phyloP scores from a whole-genome alignment of 1,284 basidiomycete species.

The Ustilago tritici region DNA sequence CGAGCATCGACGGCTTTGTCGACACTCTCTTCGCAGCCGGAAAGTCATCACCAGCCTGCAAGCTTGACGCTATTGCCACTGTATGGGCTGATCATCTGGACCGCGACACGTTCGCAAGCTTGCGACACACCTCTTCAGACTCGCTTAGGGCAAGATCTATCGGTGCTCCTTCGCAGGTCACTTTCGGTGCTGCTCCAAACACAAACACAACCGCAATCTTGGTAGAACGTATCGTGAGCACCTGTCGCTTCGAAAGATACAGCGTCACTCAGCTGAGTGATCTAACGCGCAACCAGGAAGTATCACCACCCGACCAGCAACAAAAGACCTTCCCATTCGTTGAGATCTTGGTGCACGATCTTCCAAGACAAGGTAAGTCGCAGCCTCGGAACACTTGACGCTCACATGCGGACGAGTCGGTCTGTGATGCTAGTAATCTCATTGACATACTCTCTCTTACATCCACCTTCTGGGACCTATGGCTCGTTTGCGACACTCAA shows the following conservation, averaged over 20 bases:
- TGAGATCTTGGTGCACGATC: neutral
- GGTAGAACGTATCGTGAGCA: neutral
- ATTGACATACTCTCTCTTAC: neutral
- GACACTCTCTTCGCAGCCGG: slow-evolving; percentile 27
- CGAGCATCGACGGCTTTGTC: slow-evolving; percentile 21
- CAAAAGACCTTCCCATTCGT: neutral
- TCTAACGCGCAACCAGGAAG: neutral
- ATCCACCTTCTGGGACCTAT: neutral
- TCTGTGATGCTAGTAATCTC: neutral
- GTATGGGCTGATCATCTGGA: slow-evolving; percentile 31
- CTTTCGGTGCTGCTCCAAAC: slow-evolving; percentile 28
- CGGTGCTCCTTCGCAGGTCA: slow-evolving; percentile 46
- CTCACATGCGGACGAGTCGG: neutral
- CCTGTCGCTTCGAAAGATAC: neutral
- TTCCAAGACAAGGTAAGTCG: slow-evolving; percentile 1
- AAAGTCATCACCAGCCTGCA: slow-evolving; percentile 23
- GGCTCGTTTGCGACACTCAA: neutral
- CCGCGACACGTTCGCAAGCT: slow-evolving; percentile 25
- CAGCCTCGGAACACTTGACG: neutral
- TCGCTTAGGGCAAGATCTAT: slow-evolving; percentile 41
- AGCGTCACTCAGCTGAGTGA: neutral
- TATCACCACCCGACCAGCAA: neutral
- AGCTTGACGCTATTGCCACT: slow-evolving; percentile 27
- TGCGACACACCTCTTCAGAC: slow-evolving; percentile 29
- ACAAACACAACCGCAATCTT: neutral